Evolutionary conservation across 73 alveolate species (phyloP).

Genomic region (Tetrahymena thermophila): DNA sequence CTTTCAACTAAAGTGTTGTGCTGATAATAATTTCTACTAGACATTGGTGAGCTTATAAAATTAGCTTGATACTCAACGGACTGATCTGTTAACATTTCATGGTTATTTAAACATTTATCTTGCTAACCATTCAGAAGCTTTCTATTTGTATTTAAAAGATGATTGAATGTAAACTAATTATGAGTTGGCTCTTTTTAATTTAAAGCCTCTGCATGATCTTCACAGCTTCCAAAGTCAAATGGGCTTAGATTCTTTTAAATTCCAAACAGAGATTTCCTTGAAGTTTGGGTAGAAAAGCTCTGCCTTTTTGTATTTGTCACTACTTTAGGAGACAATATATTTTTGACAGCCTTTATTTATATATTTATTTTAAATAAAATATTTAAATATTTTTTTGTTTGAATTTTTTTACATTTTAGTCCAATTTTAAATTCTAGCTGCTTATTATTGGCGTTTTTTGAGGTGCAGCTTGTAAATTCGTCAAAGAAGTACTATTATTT

Average conservation of each 20-base stretch:
- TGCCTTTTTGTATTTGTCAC: background rate
- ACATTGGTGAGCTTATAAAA: background rate
- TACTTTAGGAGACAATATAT: background rate
- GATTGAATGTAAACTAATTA: background rate
- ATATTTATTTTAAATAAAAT: too few relatives aligned
- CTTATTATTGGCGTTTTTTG: background rate
- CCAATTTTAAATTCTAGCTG: background rate
- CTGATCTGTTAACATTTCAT: background rate
- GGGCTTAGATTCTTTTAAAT: background rate
- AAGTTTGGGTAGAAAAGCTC: background rate
- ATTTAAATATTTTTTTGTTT: too few relatives aligned
- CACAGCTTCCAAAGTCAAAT: background rate
- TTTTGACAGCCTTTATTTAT: background rate
- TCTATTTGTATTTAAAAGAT: background rate
- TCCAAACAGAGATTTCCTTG: background rate
- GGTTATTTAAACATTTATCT: background rate
- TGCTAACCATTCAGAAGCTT: background rate
- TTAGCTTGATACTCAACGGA: background rate
- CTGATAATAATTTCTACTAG: background rate
- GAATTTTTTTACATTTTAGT: background rate
- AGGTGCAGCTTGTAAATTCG: too few relatives aligned
- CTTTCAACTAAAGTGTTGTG: background rate
- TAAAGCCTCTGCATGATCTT: background rate
- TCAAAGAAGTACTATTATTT: background rate
- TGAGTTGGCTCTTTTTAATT: background rate